Conservation (phyloP, 768 basidiomycete species). For the Amanita exitialis region DNA sequence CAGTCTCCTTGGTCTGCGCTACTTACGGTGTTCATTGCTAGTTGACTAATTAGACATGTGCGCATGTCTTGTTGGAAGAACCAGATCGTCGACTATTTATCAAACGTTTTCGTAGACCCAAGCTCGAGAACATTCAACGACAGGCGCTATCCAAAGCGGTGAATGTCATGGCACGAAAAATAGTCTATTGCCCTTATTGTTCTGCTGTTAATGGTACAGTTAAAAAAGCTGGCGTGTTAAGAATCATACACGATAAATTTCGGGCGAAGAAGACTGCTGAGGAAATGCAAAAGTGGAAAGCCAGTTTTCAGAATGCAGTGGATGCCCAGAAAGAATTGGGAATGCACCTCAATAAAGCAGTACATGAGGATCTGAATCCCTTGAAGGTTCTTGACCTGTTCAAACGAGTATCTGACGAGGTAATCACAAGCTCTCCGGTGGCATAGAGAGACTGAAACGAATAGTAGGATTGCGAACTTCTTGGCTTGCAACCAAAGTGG, state of each 20-base stretch:
- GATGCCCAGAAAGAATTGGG: conserved; percentile 83
- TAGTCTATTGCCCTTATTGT: conserved; percentile 88
- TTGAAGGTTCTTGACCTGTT: conserved; percentile 91
- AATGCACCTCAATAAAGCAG: conserved; percentile 77
- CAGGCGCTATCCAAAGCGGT: conserved; percentile 77
- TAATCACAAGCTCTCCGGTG: conserved; percentile 18
- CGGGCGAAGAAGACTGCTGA: conserved; percentile 87
- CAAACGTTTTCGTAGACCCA: conserved; percentile 82
- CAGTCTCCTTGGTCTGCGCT: neutral
- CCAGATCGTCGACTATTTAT: conserved; percentile 77
- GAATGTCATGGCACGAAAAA: conserved; percentile 80
- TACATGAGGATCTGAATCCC: conserved; percentile 90
- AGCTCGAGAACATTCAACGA: conserved; percentile 89
- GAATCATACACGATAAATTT: conserved; percentile 97
- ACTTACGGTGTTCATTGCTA: neutral
- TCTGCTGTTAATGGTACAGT: conserved; percentile 90
- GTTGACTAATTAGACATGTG: conserved; percentile 58
- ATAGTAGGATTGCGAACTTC: conserved; percentile 81
- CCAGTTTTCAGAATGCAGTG: conserved; percentile 71
- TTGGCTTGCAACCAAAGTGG: conserved; percentile 80
- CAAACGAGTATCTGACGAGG: conserved; percentile 86
- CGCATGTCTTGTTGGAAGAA: conserved; percentile 83
- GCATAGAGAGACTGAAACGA: neutral
- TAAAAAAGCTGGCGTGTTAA: conserved; percentile 90
- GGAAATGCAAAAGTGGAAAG: conserved; percentile 82